These are phyloP conservation scores for Colletotrichum abscissum DNA, from an alignment of 2,329 filamentous ascomycete species.

Conservation along the genomic window DNA sequence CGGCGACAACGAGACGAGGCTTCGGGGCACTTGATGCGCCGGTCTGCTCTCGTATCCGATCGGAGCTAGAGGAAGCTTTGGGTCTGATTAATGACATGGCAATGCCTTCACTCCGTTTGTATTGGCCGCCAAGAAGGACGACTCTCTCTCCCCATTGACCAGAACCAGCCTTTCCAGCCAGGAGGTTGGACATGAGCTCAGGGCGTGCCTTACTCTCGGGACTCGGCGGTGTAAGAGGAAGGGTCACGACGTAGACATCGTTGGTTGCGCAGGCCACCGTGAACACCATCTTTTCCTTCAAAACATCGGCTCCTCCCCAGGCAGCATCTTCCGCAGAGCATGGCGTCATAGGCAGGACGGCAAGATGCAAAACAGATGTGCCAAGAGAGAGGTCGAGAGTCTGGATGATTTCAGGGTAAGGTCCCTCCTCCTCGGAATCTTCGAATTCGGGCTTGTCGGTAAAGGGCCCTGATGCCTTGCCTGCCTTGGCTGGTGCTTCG, in stretches of 20 bases:
- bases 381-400: slow-evolving; percentile 71
- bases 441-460: slow-evolving; percentile 71
- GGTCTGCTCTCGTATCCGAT: slow-evolving; percentile 26
- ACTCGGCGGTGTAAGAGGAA: slow-evolving; percentile 72
- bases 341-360: slow-evolving; percentile 64
- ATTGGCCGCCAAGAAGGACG: slow-evolving; percentile 64
- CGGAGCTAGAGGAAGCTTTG: slow-evolving; percentile 41
- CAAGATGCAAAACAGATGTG: slow-evolving; percentile 65
- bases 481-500: slow-evolving; percentile 49
- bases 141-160: slow-evolving; percentile 74
- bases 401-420: slow-evolving; percentile 67
- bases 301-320: slow-evolving; percentile 57
- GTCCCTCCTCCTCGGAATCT: slow-evolving; percentile 56
- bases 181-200: slow-evolving; percentile 62
- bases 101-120: slow-evolving; percentile 63
- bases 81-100: slow-evolving; percentile 64
- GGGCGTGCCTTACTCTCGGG: slow-evolving; percentile 67
- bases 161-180: slow-evolving; percentile 66
- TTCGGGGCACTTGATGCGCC: slow-evolving; percentile 23
- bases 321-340: slow-evolving; percentile 61
- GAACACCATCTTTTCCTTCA: slow-evolving; percentile 71
- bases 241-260: slow-evolving; percentile 66
- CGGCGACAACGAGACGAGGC: slow-evolving; percentile 66
- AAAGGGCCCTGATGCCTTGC: slow-evolving; percentile 42
- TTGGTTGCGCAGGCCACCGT: slow-evolving; percentile 68